A percentile compares a stretch with the other conserved stretches of the same genome.
phyloP scores from a whole-genome alignment of 2,329 filamentous ascomycete species.

The Colletotrichum gigasporum region DNA sequence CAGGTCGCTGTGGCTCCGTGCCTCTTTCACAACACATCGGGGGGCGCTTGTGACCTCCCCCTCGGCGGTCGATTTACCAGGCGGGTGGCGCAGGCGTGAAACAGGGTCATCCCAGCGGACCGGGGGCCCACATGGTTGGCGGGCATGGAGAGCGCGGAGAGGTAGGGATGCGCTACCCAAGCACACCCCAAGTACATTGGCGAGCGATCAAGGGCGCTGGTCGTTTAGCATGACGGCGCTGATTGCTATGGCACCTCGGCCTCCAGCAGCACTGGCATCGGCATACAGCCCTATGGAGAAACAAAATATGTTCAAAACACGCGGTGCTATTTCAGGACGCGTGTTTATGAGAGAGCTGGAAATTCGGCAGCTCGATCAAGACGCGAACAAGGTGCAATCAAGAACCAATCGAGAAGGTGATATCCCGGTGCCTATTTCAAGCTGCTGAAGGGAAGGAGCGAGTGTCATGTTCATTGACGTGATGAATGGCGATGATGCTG shows the following conservation, averaged over 20 bases:
- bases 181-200: too few species aligned
- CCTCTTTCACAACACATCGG: not conserved
- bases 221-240: constrained; percentile 21
- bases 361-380: too few species aligned
- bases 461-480: constrained; percentile 17
- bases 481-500: not conserved
- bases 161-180: not conserved
- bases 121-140: constrained; percentile 13
- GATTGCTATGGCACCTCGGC: too few species aligned
- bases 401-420: not conserved
- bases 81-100: constrained; percentile 17
- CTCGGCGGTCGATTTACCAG: constrained; percentile 6
- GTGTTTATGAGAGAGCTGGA: constrained; percentile 2
- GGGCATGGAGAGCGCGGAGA: not conserved
- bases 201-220: too few species aligned
- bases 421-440: not conserved
- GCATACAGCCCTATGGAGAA: constrained; percentile 18
- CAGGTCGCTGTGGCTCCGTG: not conserved
- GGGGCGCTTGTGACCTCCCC: not conserved
- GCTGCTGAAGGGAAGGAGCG: not conserved
- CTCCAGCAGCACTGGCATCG: not conserved
- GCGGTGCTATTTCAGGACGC: constrained; percentile 10
- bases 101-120: constrained; percentile 1
- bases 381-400: not conserved
- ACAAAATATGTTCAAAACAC: constrained; percentile 6